Conservation (phyloP, 192 early-diverging fungal species). For the Funneliformis mosseae region DNA sequence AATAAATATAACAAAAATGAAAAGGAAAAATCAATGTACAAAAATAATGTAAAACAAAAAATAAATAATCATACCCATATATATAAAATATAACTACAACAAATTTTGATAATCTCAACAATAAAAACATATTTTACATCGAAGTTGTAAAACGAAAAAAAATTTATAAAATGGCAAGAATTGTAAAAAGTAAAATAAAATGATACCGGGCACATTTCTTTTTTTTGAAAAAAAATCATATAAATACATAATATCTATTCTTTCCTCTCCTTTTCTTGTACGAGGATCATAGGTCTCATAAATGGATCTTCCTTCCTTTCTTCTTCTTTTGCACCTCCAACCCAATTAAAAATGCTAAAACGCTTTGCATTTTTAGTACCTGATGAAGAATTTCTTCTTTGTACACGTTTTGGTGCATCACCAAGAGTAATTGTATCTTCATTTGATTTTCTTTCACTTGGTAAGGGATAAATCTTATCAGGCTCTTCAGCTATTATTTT, state of each 20-base stretch:
- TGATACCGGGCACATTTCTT: not conserved
- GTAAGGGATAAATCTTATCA: not conserved
- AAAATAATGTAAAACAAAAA: not conserved
- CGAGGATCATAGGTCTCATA: constrained; percentile 28
- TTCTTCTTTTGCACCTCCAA: not conserved
- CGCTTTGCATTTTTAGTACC: not conserved
- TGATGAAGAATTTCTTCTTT: constrained; percentile 24
- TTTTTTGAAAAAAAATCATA: not conserved
- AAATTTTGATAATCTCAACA: not conserved
- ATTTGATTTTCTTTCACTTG: not conserved
- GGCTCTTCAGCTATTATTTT: not conserved
- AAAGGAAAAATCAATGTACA: too few species aligned
- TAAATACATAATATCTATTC: not conserved
- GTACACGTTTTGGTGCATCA: not conserved
- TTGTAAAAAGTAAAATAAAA: not conserved
- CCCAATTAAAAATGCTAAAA: constrained; percentile 8
- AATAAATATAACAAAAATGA: too few species aligned
- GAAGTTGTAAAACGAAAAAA: not conserved
- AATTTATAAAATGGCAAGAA: not conserved
- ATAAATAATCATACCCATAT: constrained; percentile 1
- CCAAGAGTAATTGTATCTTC: not conserved
- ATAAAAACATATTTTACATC: not conserved
- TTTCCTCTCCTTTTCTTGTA: constrained; percentile 20
- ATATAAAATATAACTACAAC: constrained; percentile 17
- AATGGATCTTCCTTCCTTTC: constrained; percentile 28